Evolutionary conservation across 2,329 filamentous ascomycete species (phyloP), one percentile per base, ranked within the genome.

Genomic region (Cercospora citrullina): DNA sequence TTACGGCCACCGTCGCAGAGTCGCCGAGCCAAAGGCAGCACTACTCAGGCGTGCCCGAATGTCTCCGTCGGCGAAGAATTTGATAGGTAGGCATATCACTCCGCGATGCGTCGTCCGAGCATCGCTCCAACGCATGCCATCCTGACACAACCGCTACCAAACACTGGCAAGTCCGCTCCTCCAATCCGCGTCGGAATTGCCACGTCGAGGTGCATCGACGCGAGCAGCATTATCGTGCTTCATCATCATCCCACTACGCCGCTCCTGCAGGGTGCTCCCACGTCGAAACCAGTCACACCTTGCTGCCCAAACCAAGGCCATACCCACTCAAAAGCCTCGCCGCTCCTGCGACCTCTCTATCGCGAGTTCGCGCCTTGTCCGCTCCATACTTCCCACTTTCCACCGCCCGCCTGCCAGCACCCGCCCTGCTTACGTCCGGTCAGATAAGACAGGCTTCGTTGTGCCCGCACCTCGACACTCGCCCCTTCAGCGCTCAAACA

Each of bases 401-500:
- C 36, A 36, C 51, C 31, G 48, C 61, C 64, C 51, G 28, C 59
- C 58, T 26, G 45, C 64, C 23, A n/a, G 26, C 28, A n/a, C 14
- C 48, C 39, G 36, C 28, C 23, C 60, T 36, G 66, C 39, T 39
- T 30, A n/a, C 16, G 30, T 33, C 28, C 30, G 18, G 21, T 64
- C 60, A 58, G 68, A 70, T 72, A 70, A 71, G 67, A 68, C 69
- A 28, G 59, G 33, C 59, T 42, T 42, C 23, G 12, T 31, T 31
- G 28, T 31, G 33, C 36, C 36, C 31, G n/a, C 23, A 23, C 28
- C 39, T 36, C 33, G 36, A 60, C 45, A 67, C 53, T 28, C 39
- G 33, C 33, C 57, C 45, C 21, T 18, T 33, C 63, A 18, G 12
- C 63, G 26, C 48, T 39, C 67, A 60, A 77, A 74, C 62, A 77